Evolutionary conservation across 495 filamentous ascomycete genomes (phyloP).

Genomic region (Hypoxylon intermedium): DNA sequence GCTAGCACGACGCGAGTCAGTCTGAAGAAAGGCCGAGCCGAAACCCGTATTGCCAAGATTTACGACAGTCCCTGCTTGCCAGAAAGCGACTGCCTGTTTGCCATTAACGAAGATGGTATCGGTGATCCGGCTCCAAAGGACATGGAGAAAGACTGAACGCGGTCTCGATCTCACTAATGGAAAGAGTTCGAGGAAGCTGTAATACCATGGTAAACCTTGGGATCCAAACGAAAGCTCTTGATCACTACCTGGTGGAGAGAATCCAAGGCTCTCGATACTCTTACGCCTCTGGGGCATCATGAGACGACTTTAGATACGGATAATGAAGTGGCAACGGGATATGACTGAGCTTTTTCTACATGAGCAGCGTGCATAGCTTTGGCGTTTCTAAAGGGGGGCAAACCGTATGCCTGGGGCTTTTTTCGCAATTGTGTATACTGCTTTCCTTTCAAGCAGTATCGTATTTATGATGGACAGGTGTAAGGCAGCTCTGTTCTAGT

Average conservation of each 20-base stretch:
- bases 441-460: slow-evolving; percentile 7
- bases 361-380: slow-evolving; percentile 33
- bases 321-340: slow-evolving; percentile 20
- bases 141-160: slow-evolving; percentile 69
- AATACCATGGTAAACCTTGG: too few species aligned
- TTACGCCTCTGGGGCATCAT: too few species aligned
- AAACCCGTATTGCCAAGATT: slow-evolving; percentile 97
- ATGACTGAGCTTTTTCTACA: slow-evolving; percentile 21
- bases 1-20: slow-evolving; percentile 90
- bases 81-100: slow-evolving; percentile 95
- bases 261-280: too few species aligned
- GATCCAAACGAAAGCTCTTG: too few species aligned
- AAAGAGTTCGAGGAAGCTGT: too few species aligned
- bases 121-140: slow-evolving; percentile 96
- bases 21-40: slow-evolving; percentile 91
- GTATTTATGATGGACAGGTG: slow-evolving; percentile 2
- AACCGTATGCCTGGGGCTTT: slow-evolving; percentile 11
- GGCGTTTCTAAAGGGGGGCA: slow-evolving; percentile 21
- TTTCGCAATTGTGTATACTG: slow-evolving; percentile 3
- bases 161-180: background rate
- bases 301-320: background rate
- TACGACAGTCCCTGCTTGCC: slow-evolving; percentile 98
- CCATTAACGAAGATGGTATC: slow-evolving; percentile 96
- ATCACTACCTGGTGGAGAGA: too few species aligned
- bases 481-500: slow-evolving; percentile 5